Base-by-base conservation (phyloP, 768 basidiomycete genomes). In the Lentinula aciculospora region DNA sequence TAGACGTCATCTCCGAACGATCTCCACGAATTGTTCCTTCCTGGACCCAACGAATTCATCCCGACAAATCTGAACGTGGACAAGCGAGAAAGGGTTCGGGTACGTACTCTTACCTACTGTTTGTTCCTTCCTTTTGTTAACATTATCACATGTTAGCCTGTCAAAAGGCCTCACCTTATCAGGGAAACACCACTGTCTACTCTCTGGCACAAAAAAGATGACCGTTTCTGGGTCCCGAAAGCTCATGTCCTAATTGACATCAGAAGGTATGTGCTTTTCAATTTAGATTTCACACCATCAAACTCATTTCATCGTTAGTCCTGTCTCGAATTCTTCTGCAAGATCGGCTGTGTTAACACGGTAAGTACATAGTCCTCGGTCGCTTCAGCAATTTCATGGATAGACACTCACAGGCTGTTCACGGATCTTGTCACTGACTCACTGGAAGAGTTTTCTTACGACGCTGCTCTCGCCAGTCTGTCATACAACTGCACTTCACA, bases 181-280 rank as follows among this genome's bases (percentile, higher is more conserved):
- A 75, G 82, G 31, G 81, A 94, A 69, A 89, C 85, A 0, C 73
- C 81, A 0, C 64, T 87, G 27, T 88, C 87, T 3, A 80, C 85
- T 12, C 73, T 98, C 3, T 99, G 96, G 95, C 84, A 94, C 73
- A 99, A 99, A 77, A 94, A 94, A 68, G 97, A 99, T 68, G 96
- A 99, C 69, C 82, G 78, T 60, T 99, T 97, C 76, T 96, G 93
- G 89, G 84, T 96, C 9, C 97, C 97, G 0, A 92, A 91, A 66
- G 93, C 94, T 2, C 80, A 83, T 60, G 80, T 88, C 21, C 73
- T 87, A 57, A 78, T 98, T 55, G 83, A 90, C 62, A 74, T 95
- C 45, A 81, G 88, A 64, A 91, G 83, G 91, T 89, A 67, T 21
- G 72, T 65, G 37, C 53, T 15, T n/a, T 57, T 39, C 19, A 8